Conservation (phyloP, 176 grass and related monocot species). For the Oryza rufipogon region DNA sequence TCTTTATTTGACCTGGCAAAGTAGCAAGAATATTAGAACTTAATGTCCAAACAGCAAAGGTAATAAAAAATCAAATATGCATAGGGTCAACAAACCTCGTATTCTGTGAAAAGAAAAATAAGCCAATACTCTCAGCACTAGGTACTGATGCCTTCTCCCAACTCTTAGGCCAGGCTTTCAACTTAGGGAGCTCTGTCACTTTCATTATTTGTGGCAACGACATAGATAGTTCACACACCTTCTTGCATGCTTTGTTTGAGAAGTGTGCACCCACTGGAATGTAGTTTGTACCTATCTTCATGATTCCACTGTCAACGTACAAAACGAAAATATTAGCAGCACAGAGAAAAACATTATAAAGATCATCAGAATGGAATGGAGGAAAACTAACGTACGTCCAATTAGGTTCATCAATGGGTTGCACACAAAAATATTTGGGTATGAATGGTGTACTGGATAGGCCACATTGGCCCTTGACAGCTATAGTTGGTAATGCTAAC, state of each 20-base stretch:
- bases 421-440: conserved; percentile 19
- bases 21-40: conserved; percentile 24
- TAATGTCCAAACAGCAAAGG: conserved; percentile 27
- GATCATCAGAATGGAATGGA: conserved; percentile 9
- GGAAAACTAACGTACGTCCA: conserved; percentile 52
- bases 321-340: conserved; percentile 27
- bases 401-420: conserved; percentile 40
- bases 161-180: conserved; percentile 58
- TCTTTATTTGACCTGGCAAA: conserved; percentile 59
- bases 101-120: conserved; percentile 73
- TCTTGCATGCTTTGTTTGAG: conserved; percentile 62
- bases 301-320: conserved; percentile 61
- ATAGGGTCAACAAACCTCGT: conserved; percentile 47
- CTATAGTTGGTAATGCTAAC: conserved; percentile 23
- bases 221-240: conserved; percentile 48
- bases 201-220: conserved; percentile 56
- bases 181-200: conserved; percentile 45
- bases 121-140: conserved; percentile 56
- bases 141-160: conserved; percentile 46
- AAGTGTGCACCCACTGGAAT: conserved; percentile 61
- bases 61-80: conserved; percentile 25
- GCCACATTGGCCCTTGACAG: not conserved
- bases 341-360: not conserved
- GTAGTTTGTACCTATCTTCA: conserved; percentile 55
- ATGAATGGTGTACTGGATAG: conserved; percentile 23